Base-by-base conservation (phyloP, 331 rosid species). In the Quercus phellos region DNA sequence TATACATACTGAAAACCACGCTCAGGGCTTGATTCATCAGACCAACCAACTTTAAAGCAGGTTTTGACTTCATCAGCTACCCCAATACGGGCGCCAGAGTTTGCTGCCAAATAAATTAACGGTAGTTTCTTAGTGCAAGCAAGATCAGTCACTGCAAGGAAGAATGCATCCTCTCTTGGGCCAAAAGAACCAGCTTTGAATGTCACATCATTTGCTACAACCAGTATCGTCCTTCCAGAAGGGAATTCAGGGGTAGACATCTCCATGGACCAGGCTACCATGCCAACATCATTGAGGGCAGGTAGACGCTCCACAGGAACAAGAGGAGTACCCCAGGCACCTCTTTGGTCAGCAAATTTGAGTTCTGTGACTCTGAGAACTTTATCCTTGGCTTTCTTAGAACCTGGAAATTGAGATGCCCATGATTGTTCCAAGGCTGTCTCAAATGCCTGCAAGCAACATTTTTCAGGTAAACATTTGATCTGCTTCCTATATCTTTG, bases 121-220 rank as follows among this genome's bases (percentile, higher is more conserved):
- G 99, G 99, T 55, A 93, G 76, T 78, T 88, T 91, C 83, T 78
- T 88, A 24, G 84, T 80, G 81, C 98, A 93, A 50, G 99, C 99
- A 83, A 95, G 92, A 68, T 95, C 99, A 50, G 98, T 93, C 74
- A 95, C 94, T 16, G 96, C 99, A 75, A 84, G 93, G 78, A 93
- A 95, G 90, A 93, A 95, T n/a, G 98, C 99, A 68, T 95, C 98
- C 90, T 95, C 99, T 82, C 84, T 90, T 30, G 94, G 99, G 81
- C 99, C 98, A 83, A 95, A 95, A 79, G 99, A 95, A 81, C 99
- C 99, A 54, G 99, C 99, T 87, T 85, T 91, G 86, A 87, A 95
- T 74, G 99, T 95, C 80, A 95, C 98, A 70, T 95, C 99, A 75
- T 95, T 95, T 74, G 99, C 66, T 55, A 95, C 94, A 83, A 95